Evolutionary conservation across 108 stramenopile species (phyloP).

Genomic region (Pseudonitzschia multiseries): DNA sequence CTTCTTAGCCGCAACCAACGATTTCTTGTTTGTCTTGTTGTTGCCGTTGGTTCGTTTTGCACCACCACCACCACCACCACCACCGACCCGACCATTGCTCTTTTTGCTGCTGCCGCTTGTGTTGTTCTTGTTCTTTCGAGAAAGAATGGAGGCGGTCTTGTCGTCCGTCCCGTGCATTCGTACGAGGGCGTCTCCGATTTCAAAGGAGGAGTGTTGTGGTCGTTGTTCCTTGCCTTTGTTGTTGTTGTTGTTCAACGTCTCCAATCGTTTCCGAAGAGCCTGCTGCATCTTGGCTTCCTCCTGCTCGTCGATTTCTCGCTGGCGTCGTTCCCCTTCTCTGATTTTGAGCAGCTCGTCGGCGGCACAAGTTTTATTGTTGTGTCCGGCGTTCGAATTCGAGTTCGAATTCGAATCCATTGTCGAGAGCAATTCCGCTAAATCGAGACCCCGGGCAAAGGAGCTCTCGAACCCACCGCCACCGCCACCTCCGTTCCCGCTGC

Average conservation of each 20-base stretch:
- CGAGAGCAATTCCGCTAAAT: constrained; percentile 38
- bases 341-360: constrained; percentile 32
- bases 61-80: too few species aligned
- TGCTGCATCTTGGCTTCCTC: constrained; percentile 26
- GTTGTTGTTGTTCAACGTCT: constrained; percentile 3
- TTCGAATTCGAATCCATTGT: too few species aligned
- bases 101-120: background rate
- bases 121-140: constrained; percentile 2
- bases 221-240: background rate
- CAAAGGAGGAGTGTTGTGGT: background rate
- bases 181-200: constrained; percentile 27
- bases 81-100: background rate
- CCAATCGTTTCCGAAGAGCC: constrained; percentile 11
- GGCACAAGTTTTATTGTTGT: constrained; percentile 13
- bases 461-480: constrained; percentile 33
- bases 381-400: background rate
- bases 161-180: constrained; percentile 36
- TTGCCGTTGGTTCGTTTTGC: background rate
- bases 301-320: constrained; percentile 18
- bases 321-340: constrained; percentile 17
- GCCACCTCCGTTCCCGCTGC: background rate
- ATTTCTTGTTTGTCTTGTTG: background rate
- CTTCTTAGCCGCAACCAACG: background rate
- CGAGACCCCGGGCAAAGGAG: constrained; percentile 39
- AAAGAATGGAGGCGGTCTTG: background rate